Conservation (phyloP, 2,329 filamentous ascomycete species). For the Xylaria sp. region DNA sequence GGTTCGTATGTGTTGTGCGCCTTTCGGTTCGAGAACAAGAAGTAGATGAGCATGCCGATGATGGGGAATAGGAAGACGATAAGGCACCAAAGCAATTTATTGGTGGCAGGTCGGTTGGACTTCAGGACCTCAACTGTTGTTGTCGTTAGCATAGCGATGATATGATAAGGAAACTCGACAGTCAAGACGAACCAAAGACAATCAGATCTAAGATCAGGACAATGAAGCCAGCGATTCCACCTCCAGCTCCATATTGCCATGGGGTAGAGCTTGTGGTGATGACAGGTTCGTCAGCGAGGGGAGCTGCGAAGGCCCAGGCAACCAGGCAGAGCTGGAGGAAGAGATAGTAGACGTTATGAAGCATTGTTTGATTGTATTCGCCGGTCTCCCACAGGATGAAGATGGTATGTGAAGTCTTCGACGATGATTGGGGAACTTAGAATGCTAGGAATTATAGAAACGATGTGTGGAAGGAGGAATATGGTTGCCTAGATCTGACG, state of each 20-base stretch:
- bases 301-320: constrained; percentile 61
- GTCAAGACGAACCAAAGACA: constrained; percentile 65
- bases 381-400: background rate
- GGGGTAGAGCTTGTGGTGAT: constrained; percentile 54
- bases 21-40: constrained; percentile 70
- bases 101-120: constrained; percentile 66
- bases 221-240: constrained; percentile 70
- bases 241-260: constrained; percentile 70
- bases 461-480: background rate
- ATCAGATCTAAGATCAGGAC: constrained; percentile 71
- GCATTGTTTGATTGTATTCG: constrained; percentile 41
- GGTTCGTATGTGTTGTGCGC: constrained; percentile 58
- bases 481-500: constrained; percentile 20
- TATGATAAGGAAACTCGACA: background rate
- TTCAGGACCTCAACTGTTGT: constrained; percentile 70
- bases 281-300: constrained; percentile 54
- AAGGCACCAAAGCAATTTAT: constrained; percentile 72
- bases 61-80: constrained; percentile 74
- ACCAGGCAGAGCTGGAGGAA: constrained; percentile 66
- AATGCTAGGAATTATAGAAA: background rate
- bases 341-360: constrained; percentile 53
- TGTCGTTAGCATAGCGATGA: constrained; percentile 18
- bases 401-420: background rate
- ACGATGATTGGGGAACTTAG: background rate
- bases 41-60: constrained; percentile 71